Evolutionary conservation across 768 basidiomycete genomes (phyloP), one percentile per base, ranked within the genome.

Genomic region (Xerocomellus intermedius): DNA sequence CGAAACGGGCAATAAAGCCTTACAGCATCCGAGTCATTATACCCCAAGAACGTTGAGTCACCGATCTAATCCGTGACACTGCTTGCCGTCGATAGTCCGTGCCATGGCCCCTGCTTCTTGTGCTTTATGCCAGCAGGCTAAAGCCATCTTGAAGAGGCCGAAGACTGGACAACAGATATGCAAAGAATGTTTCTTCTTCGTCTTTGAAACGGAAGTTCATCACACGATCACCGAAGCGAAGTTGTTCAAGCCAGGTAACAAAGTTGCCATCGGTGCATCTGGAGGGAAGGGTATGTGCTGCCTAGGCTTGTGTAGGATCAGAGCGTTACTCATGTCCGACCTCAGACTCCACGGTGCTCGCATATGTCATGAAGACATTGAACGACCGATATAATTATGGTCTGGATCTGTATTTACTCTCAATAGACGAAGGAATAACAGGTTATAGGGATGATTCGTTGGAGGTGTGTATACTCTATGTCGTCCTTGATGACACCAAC

Each of bases 161-260:
- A 99, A 99, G 73, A 99, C 95, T 1, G 94, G 94, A 0, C 95
- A 98, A 67, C 93, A 94, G 69, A 94, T 98, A 56, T 99, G 97
- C 79, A 89, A 87, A 71, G 85, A 89, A 37, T 99, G 97, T 69
- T 97, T 95, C 75, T 99, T 93, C 77, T 85, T 85, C 61, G 94
- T 98, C 38, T 99, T 99, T 64, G 97, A 99, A 77, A 96, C 94
- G 1, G 97, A 99, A 70, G 87, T 99, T 28, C 97, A 99, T 75
- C 89, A 95, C 69, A 98, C 97, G 1, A 98, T 98, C 67, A 85
- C 78, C 7, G 81, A 91, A 64, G 82, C 91, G 12, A 76, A 77
- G 52, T 77, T 99, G 4, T 99, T 99, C 79, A 85, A 84, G 66
- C 78, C 84, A 12, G 93, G 95, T 33, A 94, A 99, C 74, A 79